phyloP scores from a whole-genome alignment of 2,329 filamentous ascomycete genomes.

The Neospermospora avenae region DNA sequence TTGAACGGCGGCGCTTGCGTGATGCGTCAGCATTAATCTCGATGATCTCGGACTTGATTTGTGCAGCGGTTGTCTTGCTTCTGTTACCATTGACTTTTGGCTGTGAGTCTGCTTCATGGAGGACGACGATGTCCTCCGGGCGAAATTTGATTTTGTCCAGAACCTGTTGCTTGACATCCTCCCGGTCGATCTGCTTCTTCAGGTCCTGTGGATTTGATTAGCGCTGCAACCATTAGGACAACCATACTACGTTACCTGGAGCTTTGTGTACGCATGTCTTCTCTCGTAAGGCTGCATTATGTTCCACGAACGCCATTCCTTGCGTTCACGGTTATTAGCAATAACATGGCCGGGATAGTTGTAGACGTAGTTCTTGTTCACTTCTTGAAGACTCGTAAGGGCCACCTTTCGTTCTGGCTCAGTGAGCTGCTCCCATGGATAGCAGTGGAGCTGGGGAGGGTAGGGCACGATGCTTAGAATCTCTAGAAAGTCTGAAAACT shows the following conservation, averaged over 20 bases:
- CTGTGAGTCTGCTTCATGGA: background rate
- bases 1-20: background rate
- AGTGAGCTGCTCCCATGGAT: background rate
- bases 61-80: background rate
- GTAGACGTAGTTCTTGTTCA: background rate
- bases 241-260: background rate
- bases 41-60: background rate
- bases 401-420: background rate
- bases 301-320: conserved; percentile 10
- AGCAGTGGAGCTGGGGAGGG: background rate
- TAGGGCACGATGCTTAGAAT: background rate
- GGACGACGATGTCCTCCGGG: background rate
- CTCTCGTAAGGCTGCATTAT: background rate
- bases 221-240: too few relatives aligned
- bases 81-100: background rate
- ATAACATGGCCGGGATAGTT: background rate
- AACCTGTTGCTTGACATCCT: background rate
- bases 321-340: background rate
- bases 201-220: background rate
- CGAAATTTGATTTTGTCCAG: background rate
- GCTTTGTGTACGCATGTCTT: background rate
- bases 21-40: background rate
- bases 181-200: background rate
- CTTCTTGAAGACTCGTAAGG: background rate
- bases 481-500: conserved; percentile 1